phyloP scores from a whole-genome alignment of 1,284 basidiomycete species.

The Puccinia novopanici region DNA sequence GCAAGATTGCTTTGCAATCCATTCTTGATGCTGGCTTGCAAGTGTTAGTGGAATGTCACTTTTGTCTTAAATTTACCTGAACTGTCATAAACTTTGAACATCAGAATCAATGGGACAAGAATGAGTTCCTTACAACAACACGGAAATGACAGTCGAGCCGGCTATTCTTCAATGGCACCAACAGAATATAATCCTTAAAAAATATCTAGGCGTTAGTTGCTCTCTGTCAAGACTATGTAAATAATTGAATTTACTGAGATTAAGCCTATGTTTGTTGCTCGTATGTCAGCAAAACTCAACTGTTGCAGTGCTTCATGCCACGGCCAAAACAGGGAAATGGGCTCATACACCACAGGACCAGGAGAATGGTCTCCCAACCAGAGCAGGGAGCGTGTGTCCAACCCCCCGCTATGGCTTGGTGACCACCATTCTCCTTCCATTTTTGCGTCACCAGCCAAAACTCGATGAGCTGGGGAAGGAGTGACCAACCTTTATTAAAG shows the following conservation, averaged over 20 bases:
- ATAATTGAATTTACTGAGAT: not conserved
- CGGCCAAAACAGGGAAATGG: slow-evolving; percentile 76
- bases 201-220: slow-evolving; percentile 69
- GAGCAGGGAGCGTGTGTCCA: too few relatives aligned
- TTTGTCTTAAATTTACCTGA: not conserved
- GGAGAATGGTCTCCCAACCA: too few relatives aligned
- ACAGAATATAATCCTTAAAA: slow-evolving; percentile 74
- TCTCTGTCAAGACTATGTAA: not conserved
- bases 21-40: slow-evolving; percentile 24
- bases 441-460: too few relatives aligned
- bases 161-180: slow-evolving; percentile 82
- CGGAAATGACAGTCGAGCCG: slow-evolving; percentile 1
- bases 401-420: too few relatives aligned
- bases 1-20: slow-evolving; percentile 17
- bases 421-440: too few relatives aligned
- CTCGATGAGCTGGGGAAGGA: too few relatives aligned
- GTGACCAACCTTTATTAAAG: too few relatives aligned
- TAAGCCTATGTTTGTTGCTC: not conserved
- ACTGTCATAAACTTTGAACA: not conserved
- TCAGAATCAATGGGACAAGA: slow-evolving; percentile 18
- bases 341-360: slow-evolving; percentile 71
- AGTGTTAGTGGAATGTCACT: not conserved
- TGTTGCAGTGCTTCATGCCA: slow-evolving; percentile 77
- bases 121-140: slow-evolving; percentile 38
- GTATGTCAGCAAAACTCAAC: slow-evolving; percentile 67